Evolutionary conservation across 2,329 filamentous ascomycete genomes (phyloP), one percentile per base, ranked within the genome.

Genomic region (Fusarium foetens): DNA sequence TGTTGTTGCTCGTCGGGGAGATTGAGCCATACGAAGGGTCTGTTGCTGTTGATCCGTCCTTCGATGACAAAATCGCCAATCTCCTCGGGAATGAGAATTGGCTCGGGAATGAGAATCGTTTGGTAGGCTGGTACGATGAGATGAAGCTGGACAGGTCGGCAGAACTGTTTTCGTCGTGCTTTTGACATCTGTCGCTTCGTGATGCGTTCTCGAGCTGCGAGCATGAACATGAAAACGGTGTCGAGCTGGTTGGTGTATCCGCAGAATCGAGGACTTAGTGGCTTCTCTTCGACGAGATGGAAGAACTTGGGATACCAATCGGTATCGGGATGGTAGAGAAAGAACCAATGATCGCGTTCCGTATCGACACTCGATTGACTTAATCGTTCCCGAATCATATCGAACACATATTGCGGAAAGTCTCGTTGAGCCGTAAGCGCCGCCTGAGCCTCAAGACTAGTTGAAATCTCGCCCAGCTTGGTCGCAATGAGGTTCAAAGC

Each of bases 301-400:
- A 82, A 81, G 61, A 84, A 84, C 8, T 78, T 79, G 17, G 81
- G 80, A 45, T 83, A 82, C 82, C 82, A 84, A 52, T 82, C 80
- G 43, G 81, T 82, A 39, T 84, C 82, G 4, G 82, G 82, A 35
- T 84, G 82, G 39, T 80, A 84, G 5, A 84, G 75, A 38, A 83
- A 84, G 66, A 83, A 83, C 75, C 80, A 79, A 61, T 84, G 82
- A 10, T 81, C 76, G 27, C 69, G 73, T 33, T 74, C 63, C 3
- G 72, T 71, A 25, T 82, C 80, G 31, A 74, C 71, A 12, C 75
- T 73, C 8, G 80, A 80, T 62, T 81, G 79, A 10, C 71, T 76
- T 29, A 82, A 73, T 13, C 80, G 75, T 70, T 82, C 80, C n/a
- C 75, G 69, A 29, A 82, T 74, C 80, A 82, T 81, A 36, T 81